Evolutionary conservation across 139 green algal genomes (phyloP).

Genomic region (Astrephomene gubernaculifera): DNA sequence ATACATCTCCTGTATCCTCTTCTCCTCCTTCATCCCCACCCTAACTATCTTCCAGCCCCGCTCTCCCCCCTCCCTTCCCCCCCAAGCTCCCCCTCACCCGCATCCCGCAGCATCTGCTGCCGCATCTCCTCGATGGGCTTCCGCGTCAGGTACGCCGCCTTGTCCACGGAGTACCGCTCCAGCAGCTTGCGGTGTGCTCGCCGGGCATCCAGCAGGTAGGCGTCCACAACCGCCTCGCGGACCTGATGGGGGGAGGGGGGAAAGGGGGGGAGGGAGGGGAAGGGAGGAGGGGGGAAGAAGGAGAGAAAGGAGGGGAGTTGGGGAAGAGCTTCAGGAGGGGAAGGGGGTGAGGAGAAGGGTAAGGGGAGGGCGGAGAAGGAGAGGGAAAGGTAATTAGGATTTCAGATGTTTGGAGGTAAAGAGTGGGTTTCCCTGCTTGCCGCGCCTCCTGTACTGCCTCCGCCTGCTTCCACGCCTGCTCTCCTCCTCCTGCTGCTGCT

Average conservation of each 20-base stretch:
- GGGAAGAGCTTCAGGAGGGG: not conserved
- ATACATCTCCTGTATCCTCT: not conserved
- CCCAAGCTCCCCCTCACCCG: not conserved
- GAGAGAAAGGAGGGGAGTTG: not conserved
- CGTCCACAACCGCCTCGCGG: slow-evolving; percentile 18
- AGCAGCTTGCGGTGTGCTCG: slow-evolving; percentile 29
- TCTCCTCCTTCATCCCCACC: not conserved
- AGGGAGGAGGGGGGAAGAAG: not conserved
- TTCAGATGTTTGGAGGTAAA: not conserved
- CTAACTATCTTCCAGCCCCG: too few relatives aligned
- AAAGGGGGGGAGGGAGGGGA: not conserved
- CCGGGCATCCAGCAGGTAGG: slow-evolving; percentile 14
- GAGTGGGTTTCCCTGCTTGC: not conserved
- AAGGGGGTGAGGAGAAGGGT: not conserved
- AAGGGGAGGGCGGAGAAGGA: not conserved
- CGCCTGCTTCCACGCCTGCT: not conserved
- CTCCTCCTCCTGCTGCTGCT: not conserved
- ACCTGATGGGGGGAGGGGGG: not conserved
- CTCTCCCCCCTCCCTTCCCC: not conserved
- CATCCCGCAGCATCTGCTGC: slow-evolving; percentile 39
- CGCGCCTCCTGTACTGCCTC: not conserved
- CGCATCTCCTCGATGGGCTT: slow-evolving; percentile 53
- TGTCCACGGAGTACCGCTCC: slow-evolving; percentile 34
- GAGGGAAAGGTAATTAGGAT: not conserved
- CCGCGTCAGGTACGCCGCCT: slow-evolving; percentile 37